Evolutionary conservation across 176 grass and related monocot genomes (phyloP).

Genomic region (Ampelocalamus luodianensis): DNA sequence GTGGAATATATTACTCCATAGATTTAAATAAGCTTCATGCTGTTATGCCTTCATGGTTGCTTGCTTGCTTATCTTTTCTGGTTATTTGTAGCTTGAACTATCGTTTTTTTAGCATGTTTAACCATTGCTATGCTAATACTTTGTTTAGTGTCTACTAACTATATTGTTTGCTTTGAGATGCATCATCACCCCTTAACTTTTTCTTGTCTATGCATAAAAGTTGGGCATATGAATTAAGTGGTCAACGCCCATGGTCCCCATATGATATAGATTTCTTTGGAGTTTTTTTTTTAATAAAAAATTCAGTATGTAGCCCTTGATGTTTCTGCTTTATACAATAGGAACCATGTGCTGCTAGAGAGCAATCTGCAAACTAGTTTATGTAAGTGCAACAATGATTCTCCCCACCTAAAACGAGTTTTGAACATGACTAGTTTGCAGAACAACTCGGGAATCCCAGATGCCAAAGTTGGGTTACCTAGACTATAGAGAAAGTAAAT

Average conservation of each 20-base stretch:
- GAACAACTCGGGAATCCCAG: neutral
- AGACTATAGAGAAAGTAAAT: neutral
- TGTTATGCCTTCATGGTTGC: neutral
- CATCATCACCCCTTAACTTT: too few species aligned
- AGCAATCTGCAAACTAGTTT: neutral
- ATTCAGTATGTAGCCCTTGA: neutral
- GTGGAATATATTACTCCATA: slow-evolving; percentile 22
- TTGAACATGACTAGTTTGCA: neutral
- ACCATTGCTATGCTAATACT: neutral
- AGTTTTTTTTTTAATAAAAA: neutral
- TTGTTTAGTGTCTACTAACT: too few species aligned
- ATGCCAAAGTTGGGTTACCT: neutral
- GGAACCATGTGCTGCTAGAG: slow-evolving; percentile 11
- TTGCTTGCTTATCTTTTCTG: neutral
- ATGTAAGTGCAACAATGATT: too few species aligned
- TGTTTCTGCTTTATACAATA: slow-evolving; percentile 31
- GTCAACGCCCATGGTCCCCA: too few species aligned
- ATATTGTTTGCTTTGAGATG: too few species aligned
- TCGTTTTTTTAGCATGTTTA: slow-evolving; percentile 23
- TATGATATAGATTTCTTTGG: neutral
- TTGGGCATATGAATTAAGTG: too few species aligned
- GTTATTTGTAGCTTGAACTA: neutral
- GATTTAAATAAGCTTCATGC: slow-evolving; percentile 2
- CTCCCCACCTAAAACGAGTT: neutral
- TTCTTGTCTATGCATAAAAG: too few species aligned